A percentile compares a stretch with the other conserved stretches of the same genome.
These are phyloP conservation scores for Metarhizium robertsii DNA, from an alignment of 2,329 filamentous ascomycete species.

Conservation along the genomic window DNA sequence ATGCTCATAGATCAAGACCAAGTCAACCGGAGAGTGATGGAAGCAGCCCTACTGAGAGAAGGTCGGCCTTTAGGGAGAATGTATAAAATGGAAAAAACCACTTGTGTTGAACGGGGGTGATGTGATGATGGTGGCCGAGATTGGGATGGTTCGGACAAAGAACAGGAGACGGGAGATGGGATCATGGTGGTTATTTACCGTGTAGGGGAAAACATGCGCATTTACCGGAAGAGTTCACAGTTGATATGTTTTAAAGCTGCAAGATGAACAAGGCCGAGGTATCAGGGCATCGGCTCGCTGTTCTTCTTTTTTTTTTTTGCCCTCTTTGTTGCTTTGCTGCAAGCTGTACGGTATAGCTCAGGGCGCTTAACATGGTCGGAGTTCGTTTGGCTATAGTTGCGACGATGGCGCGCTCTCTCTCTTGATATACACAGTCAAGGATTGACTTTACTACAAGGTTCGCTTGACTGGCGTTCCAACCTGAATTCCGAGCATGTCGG, in stretches of 20 bases:
- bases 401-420: neutral
- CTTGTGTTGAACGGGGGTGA: neutral
- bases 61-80: constrained; percentile 62
- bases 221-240: neutral
- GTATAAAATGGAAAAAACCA: constrained; percentile 32
- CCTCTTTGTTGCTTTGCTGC: too few relatives aligned
- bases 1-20: constrained; percentile 13
- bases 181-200: neutral
- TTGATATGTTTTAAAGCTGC: neutral
- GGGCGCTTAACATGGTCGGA: neutral
- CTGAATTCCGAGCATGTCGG: neutral
- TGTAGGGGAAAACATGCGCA: neutral
- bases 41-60: constrained; percentile 56
- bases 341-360: neutral
- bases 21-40: constrained; percentile 29
- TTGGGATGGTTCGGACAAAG: neutral
- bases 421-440: neutral
- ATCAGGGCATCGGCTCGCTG: neutral
- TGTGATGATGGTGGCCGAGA: neutral
- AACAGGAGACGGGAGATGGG: neutral
- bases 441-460: too few relatives aligned
- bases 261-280: neutral
- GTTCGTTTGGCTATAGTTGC: neutral
- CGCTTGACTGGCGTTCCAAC: neutral
- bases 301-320: neutral